These are phyloP conservation scores for Diplotaxis tenuifolia DNA, from an alignment of 345 rosid genomes.

Conservation along the genomic window DNA sequence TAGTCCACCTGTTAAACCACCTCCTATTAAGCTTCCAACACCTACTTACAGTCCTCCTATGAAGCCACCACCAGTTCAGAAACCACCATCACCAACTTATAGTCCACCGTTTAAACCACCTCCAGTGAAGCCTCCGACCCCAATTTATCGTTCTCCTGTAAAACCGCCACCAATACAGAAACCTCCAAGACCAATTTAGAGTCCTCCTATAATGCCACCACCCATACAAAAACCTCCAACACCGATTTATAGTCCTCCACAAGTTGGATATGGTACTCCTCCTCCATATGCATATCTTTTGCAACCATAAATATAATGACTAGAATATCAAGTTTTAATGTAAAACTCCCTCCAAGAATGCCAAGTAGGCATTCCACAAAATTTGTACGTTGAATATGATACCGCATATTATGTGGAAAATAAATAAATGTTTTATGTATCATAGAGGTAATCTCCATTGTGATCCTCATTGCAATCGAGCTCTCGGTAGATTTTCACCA, in stretches of 20 bases:
- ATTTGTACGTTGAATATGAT: constrained; percentile 15
- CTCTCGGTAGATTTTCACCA: neutral
- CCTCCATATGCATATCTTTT: constrained; percentile 26
- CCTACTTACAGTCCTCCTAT: constrained; percentile 9
- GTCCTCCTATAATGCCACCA: neutral
- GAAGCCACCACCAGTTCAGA: neutral
- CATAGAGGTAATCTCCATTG: neutral
- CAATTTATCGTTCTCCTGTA: neutral
- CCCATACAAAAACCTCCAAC: neutral
- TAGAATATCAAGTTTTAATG: neutral
- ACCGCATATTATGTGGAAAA: constrained; percentile 5
- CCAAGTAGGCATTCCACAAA: neutral
- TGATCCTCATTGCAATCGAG: neutral
- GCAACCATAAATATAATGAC: neutral
- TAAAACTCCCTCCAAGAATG: neutral
- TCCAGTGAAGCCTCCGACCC: neutral
- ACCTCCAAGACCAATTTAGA: constrained; percentile 9
- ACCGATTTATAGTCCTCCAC: neutral
- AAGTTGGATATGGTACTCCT: neutral
- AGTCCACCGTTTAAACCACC: constrained; percentile 1
- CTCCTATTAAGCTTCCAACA: neutral
- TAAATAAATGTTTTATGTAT: constrained; percentile 28
- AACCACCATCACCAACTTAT: constrained; percentile 10
- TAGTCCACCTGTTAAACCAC: neutral
- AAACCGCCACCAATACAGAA: neutral